phyloP scores from a whole-genome alignment of 495 filamentous ascomycete species.

The Penicillium canescens region DNA sequence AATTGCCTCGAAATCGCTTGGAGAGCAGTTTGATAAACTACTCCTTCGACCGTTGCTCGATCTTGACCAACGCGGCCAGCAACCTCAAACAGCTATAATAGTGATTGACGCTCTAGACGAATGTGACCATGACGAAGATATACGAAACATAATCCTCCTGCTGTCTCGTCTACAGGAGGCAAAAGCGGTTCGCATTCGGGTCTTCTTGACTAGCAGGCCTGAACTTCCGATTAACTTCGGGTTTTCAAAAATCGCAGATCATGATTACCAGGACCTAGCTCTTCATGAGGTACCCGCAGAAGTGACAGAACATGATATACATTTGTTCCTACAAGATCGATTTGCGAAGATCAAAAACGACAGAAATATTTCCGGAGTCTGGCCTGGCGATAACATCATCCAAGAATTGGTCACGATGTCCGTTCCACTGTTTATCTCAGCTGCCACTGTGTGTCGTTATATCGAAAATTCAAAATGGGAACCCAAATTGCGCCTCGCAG shows the following conservation, averaged over 20 bases:
- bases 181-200: slow-evolving; percentile 12
- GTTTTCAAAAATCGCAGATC: slow-evolving; percentile 19
- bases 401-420: slow-evolving; percentile 17
- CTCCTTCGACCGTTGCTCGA: slow-evolving; percentile 38
- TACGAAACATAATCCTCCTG: slow-evolving; percentile 37
- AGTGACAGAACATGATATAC: slow-evolving; percentile 31
- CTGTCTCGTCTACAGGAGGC: slow-evolving; percentile 21
- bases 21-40: slow-evolving; percentile 51
- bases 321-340: slow-evolving; percentile 23
- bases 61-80: not conserved
- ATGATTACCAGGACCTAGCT: slow-evolving; percentile 22
- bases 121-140: slow-evolving; percentile 42
- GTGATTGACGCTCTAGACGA: slow-evolving; percentile 58
- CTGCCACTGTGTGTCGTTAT: slow-evolving; percentile 31
- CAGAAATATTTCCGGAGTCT: slow-evolving; percentile 20
- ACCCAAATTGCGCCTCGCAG: slow-evolving; percentile 13
- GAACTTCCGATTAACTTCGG: slow-evolving; percentile 42
- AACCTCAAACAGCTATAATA: slow-evolving; percentile 26
- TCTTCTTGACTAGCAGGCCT: slow-evolving; percentile 48
- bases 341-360: slow-evolving; percentile 23
- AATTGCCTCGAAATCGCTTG: slow-evolving; percentile 36
- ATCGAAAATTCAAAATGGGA: slow-evolving; percentile 16
- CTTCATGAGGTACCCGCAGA: slow-evolving; percentile 25
- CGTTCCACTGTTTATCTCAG: slow-evolving; percentile 34
- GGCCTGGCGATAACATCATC: slow-evolving; percentile 35